phyloP scores from a whole-genome alignment of 2,329 filamentous ascomycete species.

The Fusarium sp. region DNA sequence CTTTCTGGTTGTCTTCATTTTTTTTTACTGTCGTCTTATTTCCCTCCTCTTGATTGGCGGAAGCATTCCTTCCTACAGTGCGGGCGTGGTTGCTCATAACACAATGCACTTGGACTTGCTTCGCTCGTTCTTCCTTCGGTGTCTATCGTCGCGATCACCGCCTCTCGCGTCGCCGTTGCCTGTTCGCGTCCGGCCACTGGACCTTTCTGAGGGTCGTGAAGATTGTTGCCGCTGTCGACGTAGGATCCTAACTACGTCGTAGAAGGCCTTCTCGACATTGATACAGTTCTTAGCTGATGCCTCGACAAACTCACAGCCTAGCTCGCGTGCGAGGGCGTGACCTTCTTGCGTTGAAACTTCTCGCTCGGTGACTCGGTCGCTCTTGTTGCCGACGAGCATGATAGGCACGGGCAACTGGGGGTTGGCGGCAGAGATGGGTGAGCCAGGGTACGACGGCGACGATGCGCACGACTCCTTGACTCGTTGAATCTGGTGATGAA shows the following conservation, averaged over 20 bases:
- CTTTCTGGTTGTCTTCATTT: conserved; percentile 15
- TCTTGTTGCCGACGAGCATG: conserved; percentile 99
- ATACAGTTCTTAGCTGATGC: conserved; percentile 98
- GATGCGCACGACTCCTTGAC: conserved; percentile 91
- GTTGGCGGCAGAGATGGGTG: conserved; percentile 71
- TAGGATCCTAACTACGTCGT: conserved; percentile 93
- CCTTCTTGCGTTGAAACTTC: conserved; percentile 98
- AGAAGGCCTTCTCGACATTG: conserved; percentile 98
- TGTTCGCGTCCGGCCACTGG: conserved; percentile 53
- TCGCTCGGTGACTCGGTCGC: conserved; percentile 93
- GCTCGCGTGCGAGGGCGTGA: conserved; percentile 87
- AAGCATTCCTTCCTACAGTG: conserved; percentile 1
- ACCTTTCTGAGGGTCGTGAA: conserved; percentile 52
- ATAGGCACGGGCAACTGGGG: conserved; percentile 83
- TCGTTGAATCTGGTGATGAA: conserved; percentile 96
- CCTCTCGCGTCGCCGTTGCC: conserved; percentile 51
- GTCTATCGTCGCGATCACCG: conserved; percentile 49
- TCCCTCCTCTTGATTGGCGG: conserved; percentile 30
- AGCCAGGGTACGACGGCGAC: conserved; percentile 81
- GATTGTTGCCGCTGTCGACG: conserved; percentile 80
- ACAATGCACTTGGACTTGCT: conserved; percentile 53
- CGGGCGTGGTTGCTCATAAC: conserved; percentile 49
- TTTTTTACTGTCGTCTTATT: conserved; percentile 18
- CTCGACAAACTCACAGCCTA: conserved; percentile 97
- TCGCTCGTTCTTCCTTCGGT: conserved; percentile 52